These are phyloP conservation scores for Arabidopsis arenosa DNA, from an alignment of 345 rosid genomes.

Conservation along the genomic window DNA sequence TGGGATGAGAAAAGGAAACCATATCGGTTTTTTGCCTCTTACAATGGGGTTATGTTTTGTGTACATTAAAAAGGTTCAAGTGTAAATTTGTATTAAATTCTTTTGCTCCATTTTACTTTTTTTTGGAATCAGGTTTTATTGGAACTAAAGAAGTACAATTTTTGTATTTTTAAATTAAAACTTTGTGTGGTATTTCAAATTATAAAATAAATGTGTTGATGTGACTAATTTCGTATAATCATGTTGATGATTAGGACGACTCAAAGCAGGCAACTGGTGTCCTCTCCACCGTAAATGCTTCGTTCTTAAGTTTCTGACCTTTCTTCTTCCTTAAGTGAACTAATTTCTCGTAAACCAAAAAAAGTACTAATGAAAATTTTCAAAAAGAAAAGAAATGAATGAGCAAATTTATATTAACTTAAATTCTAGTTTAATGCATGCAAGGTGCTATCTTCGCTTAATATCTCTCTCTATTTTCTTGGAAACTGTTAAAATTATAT, in stretches of 20 bases:
- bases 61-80: slow-evolving; percentile 23
- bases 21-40: slow-evolving; percentile 18
- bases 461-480: slow-evolving; percentile 3
- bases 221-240: neutral
- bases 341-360: slow-evolving; percentile 14
- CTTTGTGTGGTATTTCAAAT: neutral
- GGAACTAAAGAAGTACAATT: neutral
- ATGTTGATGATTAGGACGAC: neutral
- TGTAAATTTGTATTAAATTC: slow-evolving; percentile 19
- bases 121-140: neutral
- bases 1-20: slow-evolving; percentile 1
- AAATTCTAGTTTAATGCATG: slow-evolving; percentile 10
- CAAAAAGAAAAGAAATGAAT: neutral
- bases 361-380: neutral
- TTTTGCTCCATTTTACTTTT: neutral
- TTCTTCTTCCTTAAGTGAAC: neutral
- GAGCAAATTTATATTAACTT: neutral
- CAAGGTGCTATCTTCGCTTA: neutral
- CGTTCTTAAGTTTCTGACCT: slow-evolving; percentile 4
- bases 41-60: slow-evolving; percentile 24
- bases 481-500: slow-evolving; percentile 12
- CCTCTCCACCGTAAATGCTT: neutral
- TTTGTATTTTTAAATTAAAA: neutral
- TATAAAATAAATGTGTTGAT: neutral
- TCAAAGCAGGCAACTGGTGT: neutral